phyloP scores from a whole-genome alignment of 345 rosid species.

The Gossypium thurberi region DNA sequence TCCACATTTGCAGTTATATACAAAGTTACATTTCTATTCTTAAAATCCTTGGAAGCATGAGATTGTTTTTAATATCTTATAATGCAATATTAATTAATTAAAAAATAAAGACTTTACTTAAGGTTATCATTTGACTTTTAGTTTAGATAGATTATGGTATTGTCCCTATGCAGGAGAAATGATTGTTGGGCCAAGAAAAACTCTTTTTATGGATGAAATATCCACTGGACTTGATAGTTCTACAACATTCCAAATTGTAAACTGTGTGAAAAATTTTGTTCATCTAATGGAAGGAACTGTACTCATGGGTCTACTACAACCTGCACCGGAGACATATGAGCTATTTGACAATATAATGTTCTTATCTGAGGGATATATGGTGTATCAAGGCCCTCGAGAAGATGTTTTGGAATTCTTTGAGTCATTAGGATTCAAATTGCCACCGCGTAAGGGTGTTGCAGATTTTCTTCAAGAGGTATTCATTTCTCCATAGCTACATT shows the following conservation, averaged over 20 bases:
- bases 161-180: slow-evolving; percentile 65
- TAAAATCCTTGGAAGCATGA: too few species aligned
- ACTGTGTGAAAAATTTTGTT: slow-evolving; percentile 73
- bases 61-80: too few species aligned
- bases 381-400: slow-evolving; percentile 78
- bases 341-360: slow-evolving; percentile 78
- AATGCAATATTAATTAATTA: too few species aligned
- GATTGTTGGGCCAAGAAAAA: slow-evolving; percentile 92
- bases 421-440: slow-evolving; percentile 74
- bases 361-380: slow-evolving; percentile 77
- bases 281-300: slow-evolving; percentile 88
- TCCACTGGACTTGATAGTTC: slow-evolving; percentile 98
- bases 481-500: background rate
- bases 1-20: too few species aligned
- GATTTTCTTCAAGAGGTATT: slow-evolving; percentile 97
- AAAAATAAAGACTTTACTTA: background rate
- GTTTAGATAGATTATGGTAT: background rate
- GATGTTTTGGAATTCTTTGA: slow-evolving; percentile 76
- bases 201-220: slow-evolving; percentile 97
- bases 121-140: background rate
- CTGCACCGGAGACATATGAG: slow-evolving; percentile 94
- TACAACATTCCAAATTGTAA: slow-evolving; percentile 83
- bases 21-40: too few species aligned
- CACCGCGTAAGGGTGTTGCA: slow-evolving; percentile 80
- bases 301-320: slow-evolving; percentile 93